Base-by-base conservation (phyloP, 805 yeast species). In the Barnettozyma botsteinii region DNA sequence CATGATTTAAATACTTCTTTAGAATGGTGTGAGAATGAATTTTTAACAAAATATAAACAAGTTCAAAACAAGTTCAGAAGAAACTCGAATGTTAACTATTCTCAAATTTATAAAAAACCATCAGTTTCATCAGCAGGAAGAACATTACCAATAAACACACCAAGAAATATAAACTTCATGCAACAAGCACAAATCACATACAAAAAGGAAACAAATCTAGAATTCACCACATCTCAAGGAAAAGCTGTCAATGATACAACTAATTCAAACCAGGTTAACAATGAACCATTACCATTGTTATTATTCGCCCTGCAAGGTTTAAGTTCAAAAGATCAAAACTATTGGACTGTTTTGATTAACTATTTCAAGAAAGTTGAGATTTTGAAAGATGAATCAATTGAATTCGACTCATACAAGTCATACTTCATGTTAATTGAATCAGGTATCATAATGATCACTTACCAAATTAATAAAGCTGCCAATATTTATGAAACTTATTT, bases 21-120 rank as follows among this genome's bases (percentile, higher is more conserved):
- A 31, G 98, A 93, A 61, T 91, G 96, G 96, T 87, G 97, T 66
- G 98, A 93, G 60, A 91, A 93, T 62, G 81, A 82, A 51, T 87
- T 89, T 51, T 69, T 93, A 52, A 44, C 48, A 5, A 59, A 64
- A 45, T 67, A 65, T 43, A 64, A 53, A 36, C 52, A 60, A 27
- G 47, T 66, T 31, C 62, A 66, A 35, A 37, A 33, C 25, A 33
- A 31, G 27, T 34, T 31, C 24, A 32, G 35, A 22, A 31, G 26
- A 18, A 18, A 26, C 25, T 17, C 38, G 20, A 17, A 19, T 7
- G 11, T 37, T 19, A 20, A 17, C 23, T 10, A 41, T 25, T 11
- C 40, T 31, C 37, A 18, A 12, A 33, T 15, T 29, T 33, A 24
- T 31, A 38, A 12, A 19, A 34, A 26, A 20, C 35, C 37, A n/a